phyloP scores from a whole-genome alignment of 148 eudicot genomes.

The Rhododendron henanense region DNA sequence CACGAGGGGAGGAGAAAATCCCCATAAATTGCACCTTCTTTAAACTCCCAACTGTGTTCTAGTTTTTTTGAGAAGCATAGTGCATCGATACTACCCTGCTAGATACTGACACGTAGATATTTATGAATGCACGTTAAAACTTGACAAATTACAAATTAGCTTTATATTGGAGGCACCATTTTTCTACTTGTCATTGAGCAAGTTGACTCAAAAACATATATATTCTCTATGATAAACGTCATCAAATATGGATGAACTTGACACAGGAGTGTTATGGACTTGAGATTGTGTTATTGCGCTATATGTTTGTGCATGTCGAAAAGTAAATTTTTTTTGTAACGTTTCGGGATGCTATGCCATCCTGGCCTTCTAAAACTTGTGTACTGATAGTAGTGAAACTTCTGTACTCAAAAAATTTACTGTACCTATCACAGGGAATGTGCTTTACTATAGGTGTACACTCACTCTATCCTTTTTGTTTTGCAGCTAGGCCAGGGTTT shows the following conservation, averaged over 20 bases:
- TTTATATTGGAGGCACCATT: neutral
- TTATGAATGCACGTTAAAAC: neutral
- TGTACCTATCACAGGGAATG: neutral
- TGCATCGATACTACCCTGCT: neutral
- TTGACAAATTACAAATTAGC: neutral
- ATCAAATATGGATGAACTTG: neutral
- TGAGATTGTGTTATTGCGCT: neutral
- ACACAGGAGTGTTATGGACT: neutral
- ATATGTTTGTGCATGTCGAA: neutral
- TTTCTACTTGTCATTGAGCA: neutral
- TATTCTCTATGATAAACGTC: neutral
- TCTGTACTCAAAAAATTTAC: neutral
- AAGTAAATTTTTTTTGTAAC: neutral
- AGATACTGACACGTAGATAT: neutral
- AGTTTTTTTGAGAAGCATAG: neutral
- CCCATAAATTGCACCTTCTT: neutral
- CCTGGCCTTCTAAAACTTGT: neutral
- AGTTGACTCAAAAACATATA: neutral
- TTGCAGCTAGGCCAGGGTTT: slow-evolving; percentile 94
- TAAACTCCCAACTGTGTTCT: neutral
- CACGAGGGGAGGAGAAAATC: neutral
- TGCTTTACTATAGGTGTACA: neutral
- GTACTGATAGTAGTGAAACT: neutral
- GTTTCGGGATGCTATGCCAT: neutral
- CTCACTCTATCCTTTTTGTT: neutral